Base-by-base conservation (phyloP, 2,329 filamentous ascomycete genomes). In the Aspergillus transmontanensis region DNA sequence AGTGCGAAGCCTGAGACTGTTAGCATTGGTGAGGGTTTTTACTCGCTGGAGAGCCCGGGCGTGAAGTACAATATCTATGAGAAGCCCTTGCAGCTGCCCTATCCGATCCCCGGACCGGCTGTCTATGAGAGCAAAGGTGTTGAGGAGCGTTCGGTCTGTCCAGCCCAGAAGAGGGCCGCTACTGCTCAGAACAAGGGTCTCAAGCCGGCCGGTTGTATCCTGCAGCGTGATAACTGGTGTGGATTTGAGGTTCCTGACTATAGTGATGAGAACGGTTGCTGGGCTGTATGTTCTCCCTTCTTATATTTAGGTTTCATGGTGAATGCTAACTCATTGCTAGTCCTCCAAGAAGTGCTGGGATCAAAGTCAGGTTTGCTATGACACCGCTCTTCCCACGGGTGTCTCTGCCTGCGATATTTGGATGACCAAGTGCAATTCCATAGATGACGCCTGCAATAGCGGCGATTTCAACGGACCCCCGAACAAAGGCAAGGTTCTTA, bases 171-270 rank as follows among this genome's bases (percentile, higher is more conserved):
- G 30, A 7, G 62, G 19, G 63, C 19, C 6, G n/a, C 3, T 3
- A 9, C 67, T 54, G 68, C 68, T 3, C 82, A 84, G 66, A 76
- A 71, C 4, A 79, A 83, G 46, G 88, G 87, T 14, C 75, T 83
- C 14, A 79, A 87, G 58, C 89, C 89, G 0, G 60, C 71, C 1
- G 78, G 81, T 68, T 90, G 87, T 72, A 79, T 91, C 43, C 72
- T 89, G 64, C 86, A 87, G 72, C 91, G 91, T 72, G 89, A 81
- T 63, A 92, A 93, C 79, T 93, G 89, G 90, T 91, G 88, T 76
- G 89, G 84, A 58, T 80, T 83, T 63, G 84, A 90, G 71, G 82
- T 92, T 1, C 74, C 84, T 0, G 69, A 76, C 10, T 92, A 90
- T 78, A 79, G 77, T 5, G 79, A 80, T 51, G 81, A 87, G 72